These are phyloP conservation scores for Heracleum sosnowskyi DNA, from an alignment of 129 eudicot genomes.

Conservation along the genomic window DNA sequence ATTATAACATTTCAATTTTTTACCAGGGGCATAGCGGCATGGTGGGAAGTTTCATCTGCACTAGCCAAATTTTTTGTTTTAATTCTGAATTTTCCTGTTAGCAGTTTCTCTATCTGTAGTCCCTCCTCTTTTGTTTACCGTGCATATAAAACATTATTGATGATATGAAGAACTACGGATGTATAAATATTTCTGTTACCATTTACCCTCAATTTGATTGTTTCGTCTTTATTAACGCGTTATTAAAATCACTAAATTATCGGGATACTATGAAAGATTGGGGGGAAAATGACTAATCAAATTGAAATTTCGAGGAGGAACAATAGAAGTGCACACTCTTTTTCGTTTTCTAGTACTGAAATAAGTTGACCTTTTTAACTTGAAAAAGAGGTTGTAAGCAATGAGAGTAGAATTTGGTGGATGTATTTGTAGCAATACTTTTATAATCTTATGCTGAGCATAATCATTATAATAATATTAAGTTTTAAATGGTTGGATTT, in stretches of 20 bases:
- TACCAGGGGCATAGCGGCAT: not conserved
- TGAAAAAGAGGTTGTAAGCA: not conserved
- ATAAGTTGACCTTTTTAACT: not conserved
- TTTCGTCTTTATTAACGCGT: not conserved
- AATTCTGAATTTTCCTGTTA: no score
- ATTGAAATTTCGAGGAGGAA: not conserved
- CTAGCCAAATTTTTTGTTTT: not conserved
- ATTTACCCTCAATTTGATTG: not conserved
- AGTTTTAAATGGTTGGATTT: not conserved
- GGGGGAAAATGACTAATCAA: not conserved
- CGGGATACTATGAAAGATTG: not conserved
- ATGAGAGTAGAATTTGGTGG: not conserved
- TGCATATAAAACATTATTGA: not conserved
- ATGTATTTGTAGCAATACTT: not conserved
- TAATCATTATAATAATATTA: not conserved
- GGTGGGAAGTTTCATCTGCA: not conserved
- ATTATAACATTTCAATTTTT: no score
- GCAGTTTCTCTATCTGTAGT: not conserved
- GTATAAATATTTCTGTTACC: not conserved
- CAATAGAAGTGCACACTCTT: not conserved
- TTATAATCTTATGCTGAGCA: not conserved
- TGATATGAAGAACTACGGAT: not conserved
- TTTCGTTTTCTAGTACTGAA: not conserved
- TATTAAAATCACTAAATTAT: not conserved
- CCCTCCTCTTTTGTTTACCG: not conserved